Conservation (phyloP, 352 stramenopile species). For the Globisporangium splendens region DNA sequence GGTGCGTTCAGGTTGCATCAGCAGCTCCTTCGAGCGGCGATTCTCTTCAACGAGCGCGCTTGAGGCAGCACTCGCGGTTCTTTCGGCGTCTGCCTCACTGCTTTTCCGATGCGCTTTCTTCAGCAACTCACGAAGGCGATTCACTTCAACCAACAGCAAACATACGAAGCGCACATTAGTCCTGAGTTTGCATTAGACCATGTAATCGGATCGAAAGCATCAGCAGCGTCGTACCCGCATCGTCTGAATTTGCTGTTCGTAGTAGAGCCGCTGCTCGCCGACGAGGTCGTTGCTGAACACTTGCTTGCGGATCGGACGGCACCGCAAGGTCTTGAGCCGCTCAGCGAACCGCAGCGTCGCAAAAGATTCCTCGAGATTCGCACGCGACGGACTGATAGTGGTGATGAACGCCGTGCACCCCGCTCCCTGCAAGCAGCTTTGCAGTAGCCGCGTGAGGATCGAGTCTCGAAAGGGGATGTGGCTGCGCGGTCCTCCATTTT, state of each 20-base stretch:
- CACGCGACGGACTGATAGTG: slow-evolving; percentile 51
- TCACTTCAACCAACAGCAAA: slow-evolving; percentile 38
- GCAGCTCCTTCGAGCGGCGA: slow-evolving; percentile 47
- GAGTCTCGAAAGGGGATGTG: slow-evolving; percentile 70
- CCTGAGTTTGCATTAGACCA: not conserved
- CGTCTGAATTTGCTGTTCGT: slow-evolving; percentile 64
- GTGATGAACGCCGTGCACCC: slow-evolving; percentile 61
- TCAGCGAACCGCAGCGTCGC: slow-evolving; percentile 71
- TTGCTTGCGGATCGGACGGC: slow-evolving; percentile 44
- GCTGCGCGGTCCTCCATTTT: slow-evolving; percentile 14
- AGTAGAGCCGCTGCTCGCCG: slow-evolving; percentile 55
- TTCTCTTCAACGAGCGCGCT: slow-evolving; percentile 63
- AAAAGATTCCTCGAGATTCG: slow-evolving; percentile 63
- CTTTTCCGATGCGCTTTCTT: slow-evolving; percentile 40
- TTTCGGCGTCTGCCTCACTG: slow-evolving; percentile 18
- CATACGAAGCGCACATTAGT: not conserved
- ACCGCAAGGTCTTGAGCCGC: slow-evolving; percentile 54
- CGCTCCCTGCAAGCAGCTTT: slow-evolving; percentile 55
- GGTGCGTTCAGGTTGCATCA: slow-evolving; percentile 50
- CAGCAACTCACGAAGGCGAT: slow-evolving; percentile 42
- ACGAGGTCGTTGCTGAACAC: slow-evolving; percentile 47
- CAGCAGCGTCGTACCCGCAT: slow-evolving; percentile 49
- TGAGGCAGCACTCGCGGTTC: slow-evolving; percentile 25
- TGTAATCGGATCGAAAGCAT: not conserved
- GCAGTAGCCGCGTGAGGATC: slow-evolving; percentile 60